These are phyloP conservation scores for Leptographium wingfieldii DNA, from an alignment of 2,329 filamentous ascomycete genomes.

Conservation along the genomic window DNA sequence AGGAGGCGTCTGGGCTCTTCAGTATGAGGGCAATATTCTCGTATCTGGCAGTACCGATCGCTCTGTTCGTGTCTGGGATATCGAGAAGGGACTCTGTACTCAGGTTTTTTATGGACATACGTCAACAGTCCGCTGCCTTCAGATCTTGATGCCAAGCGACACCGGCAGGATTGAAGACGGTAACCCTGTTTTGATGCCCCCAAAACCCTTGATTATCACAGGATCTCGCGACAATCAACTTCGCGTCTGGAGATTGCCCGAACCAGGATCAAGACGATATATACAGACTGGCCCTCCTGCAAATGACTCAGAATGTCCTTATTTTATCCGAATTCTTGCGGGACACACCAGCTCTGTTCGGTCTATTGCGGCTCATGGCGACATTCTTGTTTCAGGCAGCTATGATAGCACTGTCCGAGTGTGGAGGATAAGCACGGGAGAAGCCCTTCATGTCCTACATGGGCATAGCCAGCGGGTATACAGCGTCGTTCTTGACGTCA, in stretches of 20 bases:
- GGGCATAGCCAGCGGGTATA: conserved; percentile 93
- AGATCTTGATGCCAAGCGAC: conserved; percentile 80
- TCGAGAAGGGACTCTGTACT: conserved; percentile 80
- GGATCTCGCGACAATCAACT: conserved; percentile 91
- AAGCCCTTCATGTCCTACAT: conserved; percentile 68
- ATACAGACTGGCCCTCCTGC: conserved; percentile 67
- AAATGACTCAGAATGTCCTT: conserved; percentile 73
- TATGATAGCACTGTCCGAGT: conserved; percentile 93
- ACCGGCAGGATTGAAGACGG: conserved; percentile 61
- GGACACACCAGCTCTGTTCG: conserved; percentile 91
- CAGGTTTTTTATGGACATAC: conserved; percentile 97
- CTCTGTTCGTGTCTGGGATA: conserved; percentile 99
- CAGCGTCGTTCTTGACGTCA: conserved; percentile 85
- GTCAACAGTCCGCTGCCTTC: conserved; percentile 88
- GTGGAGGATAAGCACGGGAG: conserved; percentile 94
- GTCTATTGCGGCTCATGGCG: conserved; percentile 86
- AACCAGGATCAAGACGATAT: conserved; percentile 62
- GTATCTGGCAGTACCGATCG: conserved; percentile 94
- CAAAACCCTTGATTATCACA: conserved; percentile 92
- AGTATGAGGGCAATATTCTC: conserved; percentile 89
- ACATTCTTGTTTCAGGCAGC: conserved; percentile 92
- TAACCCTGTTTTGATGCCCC: conserved; percentile 73
- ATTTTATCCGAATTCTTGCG: conserved; percentile 76
- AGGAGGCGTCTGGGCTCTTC: conserved; percentile 92
- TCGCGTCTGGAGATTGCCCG: conserved; percentile 86